Base-by-base conservation (phyloP, 345 rosid species). In the Populus davidiana region DNA sequence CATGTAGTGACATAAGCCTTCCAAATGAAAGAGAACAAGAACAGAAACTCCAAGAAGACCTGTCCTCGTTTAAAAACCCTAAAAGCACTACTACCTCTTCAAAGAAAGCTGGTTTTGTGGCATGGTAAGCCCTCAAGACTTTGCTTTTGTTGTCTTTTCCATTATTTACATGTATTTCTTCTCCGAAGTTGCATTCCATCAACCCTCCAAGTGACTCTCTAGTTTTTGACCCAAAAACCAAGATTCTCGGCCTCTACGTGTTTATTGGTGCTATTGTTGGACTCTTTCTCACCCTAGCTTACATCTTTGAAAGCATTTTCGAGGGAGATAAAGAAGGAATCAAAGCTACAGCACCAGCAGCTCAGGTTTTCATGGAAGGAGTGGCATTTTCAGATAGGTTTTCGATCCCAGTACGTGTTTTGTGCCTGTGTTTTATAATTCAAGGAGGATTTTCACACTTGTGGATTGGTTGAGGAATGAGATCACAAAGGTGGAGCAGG, bases 311-410 rank as follows among this genome's bases (percentile, higher is more conserved):
- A 80, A 97, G 98, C 50, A 77, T 96, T n/a, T 44, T 87, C 5
- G 92, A 88, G 72, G 95, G 92, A 27, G 94, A 96, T 73, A 86
- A 84, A 82, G 86, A 78, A 23, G 97, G 95, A 5, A 84, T 91
- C n/a, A 83, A 82, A 52, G 93, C 97, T 5, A 95, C 97, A 0
- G 88, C 92, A 0, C 97, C 98, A 0, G 86, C 92, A 0, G 77
- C 93, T 78, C 98, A 96, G 85, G 88, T 92, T 69, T 91, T 91
- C 86, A 89, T 92, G 96, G 99, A 96, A 75, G 99, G 98, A 1
- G 75, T 93, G 54, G 90, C 93, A 7, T 87, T 83, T 67, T 88
- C 91, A 0, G 88, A 73, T 31, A 44, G 83, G 74, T 91, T 96
- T 72, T 86, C 98, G n/a, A 80, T 87, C 13, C 97, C 98, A 5